These are phyloP conservation scores for Venturia pyrina DNA, from an alignment of 2,329 filamentous ascomycete species.

Conservation along the genomic window DNA sequence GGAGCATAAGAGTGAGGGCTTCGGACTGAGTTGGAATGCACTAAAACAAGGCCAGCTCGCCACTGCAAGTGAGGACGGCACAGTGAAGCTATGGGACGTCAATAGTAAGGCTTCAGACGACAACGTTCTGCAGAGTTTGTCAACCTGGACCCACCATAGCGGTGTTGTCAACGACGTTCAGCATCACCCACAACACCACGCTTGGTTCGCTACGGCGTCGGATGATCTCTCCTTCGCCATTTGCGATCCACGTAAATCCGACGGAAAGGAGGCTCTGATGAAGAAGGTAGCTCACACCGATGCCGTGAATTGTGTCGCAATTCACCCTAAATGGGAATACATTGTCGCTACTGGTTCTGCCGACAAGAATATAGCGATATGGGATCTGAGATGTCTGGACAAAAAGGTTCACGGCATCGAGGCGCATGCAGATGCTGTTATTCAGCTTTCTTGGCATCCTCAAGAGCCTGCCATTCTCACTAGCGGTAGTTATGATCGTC, in stretches of 20 bases:
- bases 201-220: constrained; percentile 79
- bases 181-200: constrained; percentile 77
- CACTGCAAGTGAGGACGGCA: constrained; percentile 85
- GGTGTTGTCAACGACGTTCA: constrained; percentile 96
- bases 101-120: neutral
- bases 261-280: constrained; percentile 57
- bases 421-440: constrained; percentile 81
- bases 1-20: constrained; percentile 82
- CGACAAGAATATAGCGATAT: constrained; percentile 89
- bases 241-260: constrained; percentile 66
- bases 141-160: constrained; percentile 73
- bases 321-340: constrained; percentile 85
- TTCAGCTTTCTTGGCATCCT: constrained; percentile 90
- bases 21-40: constrained; percentile 87
- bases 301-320: constrained; percentile 91
- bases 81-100: constrained; percentile 74
- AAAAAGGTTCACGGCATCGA: constrained; percentile 83
- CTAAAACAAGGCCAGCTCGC: constrained; percentile 71
- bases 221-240: constrained; percentile 92
- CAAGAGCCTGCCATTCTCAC: constrained; percentile 80
- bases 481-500: constrained; percentile 83
- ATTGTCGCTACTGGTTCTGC: constrained; percentile 87
- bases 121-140: neutral
- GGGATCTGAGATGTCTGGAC: constrained; percentile 88
- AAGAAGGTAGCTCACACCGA: constrained; percentile 69